These are phyloP conservation scores for Houttuynia cordata DNA, from an alignment of 164 flowering plant species.

Conservation along the genomic window DNA sequence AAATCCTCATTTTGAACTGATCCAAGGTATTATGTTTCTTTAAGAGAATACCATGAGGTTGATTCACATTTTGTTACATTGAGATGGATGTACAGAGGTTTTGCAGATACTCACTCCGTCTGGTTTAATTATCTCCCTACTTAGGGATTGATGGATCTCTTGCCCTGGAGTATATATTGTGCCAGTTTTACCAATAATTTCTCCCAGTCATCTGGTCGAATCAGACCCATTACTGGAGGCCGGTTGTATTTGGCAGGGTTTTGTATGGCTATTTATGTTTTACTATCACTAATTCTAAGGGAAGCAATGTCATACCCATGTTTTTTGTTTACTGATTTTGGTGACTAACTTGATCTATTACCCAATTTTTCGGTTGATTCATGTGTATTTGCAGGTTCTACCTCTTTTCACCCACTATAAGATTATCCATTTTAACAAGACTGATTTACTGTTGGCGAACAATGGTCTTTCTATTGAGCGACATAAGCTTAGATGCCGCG, in stretches of 20 bases:
- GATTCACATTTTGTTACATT: background rate
- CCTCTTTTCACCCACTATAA: constrained; percentile 56
- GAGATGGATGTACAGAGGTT: constrained; percentile 44
- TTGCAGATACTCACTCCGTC: too few relatives aligned
- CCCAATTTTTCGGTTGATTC: background rate
- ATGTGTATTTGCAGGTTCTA: constrained; percentile 38
- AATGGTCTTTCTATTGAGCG: constrained; percentile 57
- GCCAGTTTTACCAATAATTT: too few relatives aligned
- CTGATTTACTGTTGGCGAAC: constrained; percentile 79
- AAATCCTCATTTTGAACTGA: constrained; percentile 97
- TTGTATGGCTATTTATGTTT: background rate
- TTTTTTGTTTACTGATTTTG: background rate
- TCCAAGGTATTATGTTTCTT: constrained; percentile 48
- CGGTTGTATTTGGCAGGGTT: constrained; percentile 22
- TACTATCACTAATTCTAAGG: background rate
- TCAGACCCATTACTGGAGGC: constrained; percentile 73
- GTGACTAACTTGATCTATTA: background rate
- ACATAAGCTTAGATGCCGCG: constrained; percentile 81
- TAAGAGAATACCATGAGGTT: background rate
- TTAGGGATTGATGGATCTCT: too few relatives aligned
- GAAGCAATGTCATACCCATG: background rate
- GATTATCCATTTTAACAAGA: constrained; percentile 70
- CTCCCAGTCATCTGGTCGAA: constrained; percentile 97
- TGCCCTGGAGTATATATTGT: constrained; percentile 72
- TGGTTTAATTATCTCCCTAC: too few relatives aligned